A percentile compares a stretch with the other conserved stretches of the same genome.
These are phyloP conservation scores for Acacia crassicarpa DNA, from an alignment of 306 rosid genomes.

Conservation along the genomic window DNA sequence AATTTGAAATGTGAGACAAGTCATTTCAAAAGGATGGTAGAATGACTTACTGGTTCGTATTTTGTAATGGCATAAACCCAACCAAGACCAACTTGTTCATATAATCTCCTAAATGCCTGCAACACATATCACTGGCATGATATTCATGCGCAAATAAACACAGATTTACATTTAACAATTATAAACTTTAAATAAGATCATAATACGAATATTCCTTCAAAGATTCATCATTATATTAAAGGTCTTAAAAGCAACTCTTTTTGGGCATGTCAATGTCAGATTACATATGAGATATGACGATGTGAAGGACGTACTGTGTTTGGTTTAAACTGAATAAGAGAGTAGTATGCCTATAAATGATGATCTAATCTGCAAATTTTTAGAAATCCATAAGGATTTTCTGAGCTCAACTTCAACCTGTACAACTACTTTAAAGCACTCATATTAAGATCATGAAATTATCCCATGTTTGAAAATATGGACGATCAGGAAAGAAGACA, in stretches of 20 bases:
- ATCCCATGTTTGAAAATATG: neutral
- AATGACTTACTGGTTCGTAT: slow-evolving; percentile 72
- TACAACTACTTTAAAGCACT: neutral
- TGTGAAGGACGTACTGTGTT: neutral
- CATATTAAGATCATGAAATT: neutral
- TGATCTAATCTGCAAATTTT: neutral
- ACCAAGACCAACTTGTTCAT: slow-evolving; percentile 87
- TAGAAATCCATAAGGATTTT: neutral
- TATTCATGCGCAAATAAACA: slow-evolving; percentile 5
- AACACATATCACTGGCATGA: slow-evolving; percentile 13
- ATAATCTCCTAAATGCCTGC: slow-evolving; percentile 86
- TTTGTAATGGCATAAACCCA: slow-evolving; percentile 91
- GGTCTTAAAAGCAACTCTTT: slow-evolving; percentile 4
- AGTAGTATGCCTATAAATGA: neutral
- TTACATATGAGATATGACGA: neutral
- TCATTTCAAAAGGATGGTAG: slow-evolving; percentile 4
- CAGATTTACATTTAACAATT: neutral
- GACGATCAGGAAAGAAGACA: slow-evolving; percentile 29
- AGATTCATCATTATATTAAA: neutral
- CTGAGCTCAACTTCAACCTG: neutral
- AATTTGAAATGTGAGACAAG: slow-evolving; percentile 7
- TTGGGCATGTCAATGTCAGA: neutral
- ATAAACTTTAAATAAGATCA: slow-evolving; percentile 6
- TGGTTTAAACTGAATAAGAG: neutral
- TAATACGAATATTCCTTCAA: neutral